Percentiles rank a stretch among this genome's conserved stretches.
Evolutionary conservation across 257 asterid genomes (phyloP).

Genomic region (Fraxinus quadrangulata): DNA sequence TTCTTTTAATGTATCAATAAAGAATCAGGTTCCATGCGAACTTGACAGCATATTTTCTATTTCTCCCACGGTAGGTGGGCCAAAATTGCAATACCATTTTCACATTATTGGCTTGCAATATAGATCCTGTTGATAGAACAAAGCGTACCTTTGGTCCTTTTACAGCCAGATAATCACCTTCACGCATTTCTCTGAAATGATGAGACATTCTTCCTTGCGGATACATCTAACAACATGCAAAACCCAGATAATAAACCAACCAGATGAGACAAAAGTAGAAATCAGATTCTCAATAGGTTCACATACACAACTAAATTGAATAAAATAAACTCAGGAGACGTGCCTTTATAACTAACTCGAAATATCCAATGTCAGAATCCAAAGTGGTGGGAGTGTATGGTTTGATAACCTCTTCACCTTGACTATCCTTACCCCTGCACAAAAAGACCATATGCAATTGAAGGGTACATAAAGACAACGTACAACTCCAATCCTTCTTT

Average conservation of each 20-base stretch:
- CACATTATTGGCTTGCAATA: neutral
- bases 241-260: slow-evolving; percentile 22
- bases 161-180: slow-evolving; percentile 82
- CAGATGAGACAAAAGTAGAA: slow-evolving; percentile 16
- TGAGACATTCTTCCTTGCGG: slow-evolving; percentile 99
- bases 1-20: neutral
- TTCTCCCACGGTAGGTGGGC: neutral
- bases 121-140: slow-evolving; percentile 19
- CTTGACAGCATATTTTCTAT: too few species aligned
- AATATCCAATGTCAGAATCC: slow-evolving; percentile 94
- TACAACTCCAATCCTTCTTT: slow-evolving; percentile 4
- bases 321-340: neutral
- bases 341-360: slow-evolving; percentile 96
- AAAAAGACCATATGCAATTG: slow-evolving; percentile 13
- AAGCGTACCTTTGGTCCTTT: slow-evolving; percentile 90
- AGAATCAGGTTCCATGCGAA: neutral
- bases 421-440: slow-evolving; percentile 89
- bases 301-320: slow-evolving; percentile 12
- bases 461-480: slow-evolving; percentile 5
- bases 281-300: neutral
- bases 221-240: slow-evolving; percentile 66
- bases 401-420: slow-evolving; percentile 93
- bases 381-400: slow-evolving; percentile 97
- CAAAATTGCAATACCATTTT: neutral
- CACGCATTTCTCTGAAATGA: slow-evolving; percentile 91